phyloP scores from a whole-genome alignment of 208 protist genomes.

The Leptomonas pyrrhocoris region DNA sequence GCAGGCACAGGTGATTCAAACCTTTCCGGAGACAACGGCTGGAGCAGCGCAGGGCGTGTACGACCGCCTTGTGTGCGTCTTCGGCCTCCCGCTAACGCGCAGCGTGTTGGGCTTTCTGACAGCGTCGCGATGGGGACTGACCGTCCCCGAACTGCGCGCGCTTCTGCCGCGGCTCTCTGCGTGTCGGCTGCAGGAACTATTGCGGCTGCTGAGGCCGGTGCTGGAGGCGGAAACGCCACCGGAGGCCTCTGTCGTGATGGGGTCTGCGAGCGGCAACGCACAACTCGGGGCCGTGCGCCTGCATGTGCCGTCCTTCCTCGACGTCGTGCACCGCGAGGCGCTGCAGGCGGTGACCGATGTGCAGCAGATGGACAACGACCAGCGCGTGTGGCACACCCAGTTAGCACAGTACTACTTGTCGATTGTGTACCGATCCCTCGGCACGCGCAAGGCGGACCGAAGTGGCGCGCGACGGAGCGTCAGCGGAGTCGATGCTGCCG shows the following conservation, averaged over 20 bases:
- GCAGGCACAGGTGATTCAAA: constrained; percentile 40
- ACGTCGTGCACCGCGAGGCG: constrained; percentile 30
- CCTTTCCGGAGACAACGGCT: constrained; percentile 64
- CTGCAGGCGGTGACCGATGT: constrained; percentile 20
- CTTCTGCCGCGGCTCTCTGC: constrained; percentile 50
- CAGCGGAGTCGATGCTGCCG: neutral
- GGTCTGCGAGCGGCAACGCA: constrained; percentile 38
- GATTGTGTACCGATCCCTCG: constrained; percentile 37
- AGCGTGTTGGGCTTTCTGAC: constrained; percentile 59
- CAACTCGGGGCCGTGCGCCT: constrained; percentile 49
- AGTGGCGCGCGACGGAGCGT: neutral
- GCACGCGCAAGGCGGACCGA: neutral
- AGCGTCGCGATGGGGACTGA: constrained; percentile 67
- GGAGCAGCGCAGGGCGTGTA: constrained; percentile 56
- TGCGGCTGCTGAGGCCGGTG: constrained; percentile 73
- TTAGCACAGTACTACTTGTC: constrained; percentile 57
- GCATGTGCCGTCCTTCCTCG: constrained; percentile 46
- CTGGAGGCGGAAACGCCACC: constrained; percentile 32
- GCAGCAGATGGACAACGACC: constrained; percentile 42
- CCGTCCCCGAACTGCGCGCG: constrained; percentile 58
- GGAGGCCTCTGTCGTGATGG: constrained; percentile 22
- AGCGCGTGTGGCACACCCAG: constrained; percentile 61
- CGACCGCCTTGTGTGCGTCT: constrained; percentile 37
- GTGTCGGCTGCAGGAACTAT: constrained; percentile 61
- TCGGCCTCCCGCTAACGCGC: constrained; percentile 51